Evolutionary conservation across 1,284 basidiomycete species (phyloP).

Genomic region (Ganoderma sp.): DNA sequence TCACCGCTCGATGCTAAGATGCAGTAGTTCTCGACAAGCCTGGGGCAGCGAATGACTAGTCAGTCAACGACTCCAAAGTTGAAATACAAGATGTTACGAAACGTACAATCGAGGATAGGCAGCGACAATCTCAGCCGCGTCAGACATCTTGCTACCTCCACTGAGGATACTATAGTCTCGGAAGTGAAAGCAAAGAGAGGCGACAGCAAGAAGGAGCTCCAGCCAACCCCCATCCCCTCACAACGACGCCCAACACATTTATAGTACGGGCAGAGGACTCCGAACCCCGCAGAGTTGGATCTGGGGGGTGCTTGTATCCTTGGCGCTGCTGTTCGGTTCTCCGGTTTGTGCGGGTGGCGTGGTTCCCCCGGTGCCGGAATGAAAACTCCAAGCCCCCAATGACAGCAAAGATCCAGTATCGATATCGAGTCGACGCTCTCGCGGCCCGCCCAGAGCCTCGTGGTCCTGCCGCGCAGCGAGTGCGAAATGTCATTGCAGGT

Average conservation of each 20-base stretch:
- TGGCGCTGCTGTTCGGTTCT: background rate
- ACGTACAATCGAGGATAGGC: constrained; percentile 2
- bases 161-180: background rate
- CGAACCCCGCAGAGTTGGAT: background rate
- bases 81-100: background rate
- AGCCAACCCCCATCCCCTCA: background rate
- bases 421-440: too few relatives aligned
- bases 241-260: background rate
- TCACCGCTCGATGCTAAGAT: constrained; percentile 5
- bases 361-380: background rate
- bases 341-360: background rate
- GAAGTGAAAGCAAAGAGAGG: background rate
- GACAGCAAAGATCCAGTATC: background rate
- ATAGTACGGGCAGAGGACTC: background rate
- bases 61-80: background rate
- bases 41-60: background rate
- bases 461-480: too few relatives aligned
- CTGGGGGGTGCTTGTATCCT: background rate
- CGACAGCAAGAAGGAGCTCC: background rate
- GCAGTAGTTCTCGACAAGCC: constrained; percentile 11
- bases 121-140: background rate
- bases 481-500: too few relatives aligned
- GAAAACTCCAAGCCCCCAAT: background rate
- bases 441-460: too few relatives aligned
- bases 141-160: background rate